A percentile compares a stretch with the other conserved stretches of the same genome.
Conservation (phyloP, 768 basidiomycete species). For the Mycena capillaripes region DNA sequence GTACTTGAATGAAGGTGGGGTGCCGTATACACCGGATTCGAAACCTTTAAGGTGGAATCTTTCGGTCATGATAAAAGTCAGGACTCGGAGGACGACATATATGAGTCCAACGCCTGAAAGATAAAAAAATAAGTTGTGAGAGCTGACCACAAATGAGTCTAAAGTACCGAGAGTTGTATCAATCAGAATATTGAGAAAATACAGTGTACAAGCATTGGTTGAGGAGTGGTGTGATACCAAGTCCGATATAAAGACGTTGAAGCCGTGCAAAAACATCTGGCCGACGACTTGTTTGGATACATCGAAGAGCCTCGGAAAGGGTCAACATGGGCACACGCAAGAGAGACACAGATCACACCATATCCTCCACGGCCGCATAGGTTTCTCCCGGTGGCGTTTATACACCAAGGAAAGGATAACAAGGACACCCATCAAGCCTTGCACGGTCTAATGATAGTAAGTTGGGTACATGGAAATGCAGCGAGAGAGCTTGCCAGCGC, state of each 20-base stretch:
- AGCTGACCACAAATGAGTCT: neutral
- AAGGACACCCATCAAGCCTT: constrained; percentile 90
- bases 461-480: constrained; percentile 57
- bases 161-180: constrained; percentile 90
- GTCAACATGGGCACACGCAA: constrained; percentile 26
- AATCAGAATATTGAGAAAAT: constrained; percentile 93
- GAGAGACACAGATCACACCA: constrained; percentile 67
- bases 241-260: constrained; percentile 85
- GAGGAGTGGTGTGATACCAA: constrained; percentile 77
- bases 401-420: constrained; percentile 90
- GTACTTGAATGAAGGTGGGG: constrained; percentile 79
- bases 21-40: constrained; percentile 90
- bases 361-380: constrained; percentile 92
- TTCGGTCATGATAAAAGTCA: constrained; percentile 76
- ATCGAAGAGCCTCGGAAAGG: constrained; percentile 83
- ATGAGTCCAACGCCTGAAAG: constrained; percentile 83
- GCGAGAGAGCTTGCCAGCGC: constrained; percentile 56
- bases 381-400: constrained; percentile 89
- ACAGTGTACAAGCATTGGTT: constrained; percentile 91
- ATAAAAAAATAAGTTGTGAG: neutral
- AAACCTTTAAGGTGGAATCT: constrained; percentile 80
- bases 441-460: constrained; percentile 78
- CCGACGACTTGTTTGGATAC: constrained; percentile 94
- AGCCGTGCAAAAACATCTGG: constrained; percentile 83
- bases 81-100: constrained; percentile 76